These are phyloP conservation scores for Scedosporium minutisporum DNA, from an alignment of 2,329 filamentous ascomycete genomes.

Conservation along the genomic window DNA sequence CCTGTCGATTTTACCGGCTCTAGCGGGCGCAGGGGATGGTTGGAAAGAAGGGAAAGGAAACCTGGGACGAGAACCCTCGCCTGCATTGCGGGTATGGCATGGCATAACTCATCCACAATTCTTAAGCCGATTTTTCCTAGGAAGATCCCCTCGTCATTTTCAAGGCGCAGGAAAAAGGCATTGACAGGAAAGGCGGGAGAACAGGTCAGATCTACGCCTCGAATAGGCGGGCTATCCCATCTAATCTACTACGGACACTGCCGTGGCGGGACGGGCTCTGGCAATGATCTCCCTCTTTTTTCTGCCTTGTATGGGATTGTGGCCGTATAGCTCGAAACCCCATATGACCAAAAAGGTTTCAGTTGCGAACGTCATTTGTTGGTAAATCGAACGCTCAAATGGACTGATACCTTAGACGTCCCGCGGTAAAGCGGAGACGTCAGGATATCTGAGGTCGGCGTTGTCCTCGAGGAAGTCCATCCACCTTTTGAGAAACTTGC, in stretches of 20 bases:
- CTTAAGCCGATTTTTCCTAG: background rate
- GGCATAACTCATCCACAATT: background rate
- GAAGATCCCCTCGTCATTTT: background rate
- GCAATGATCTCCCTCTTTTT: background rate
- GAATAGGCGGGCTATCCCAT: too few species aligned
- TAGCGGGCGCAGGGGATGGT: background rate
- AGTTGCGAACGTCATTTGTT: background rate
- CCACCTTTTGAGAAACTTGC: slow-evolving; percentile 78
- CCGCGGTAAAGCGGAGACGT: slow-evolving; percentile 35
- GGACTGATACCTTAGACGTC: background rate
- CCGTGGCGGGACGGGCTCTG: background rate
- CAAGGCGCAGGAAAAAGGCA: background rate
- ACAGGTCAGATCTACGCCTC: background rate
- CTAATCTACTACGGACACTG: too few species aligned
- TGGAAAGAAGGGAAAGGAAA: background rate
- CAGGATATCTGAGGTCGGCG: slow-evolving; percentile 82
- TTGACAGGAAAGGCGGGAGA: background rate
- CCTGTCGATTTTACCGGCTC: background rate
- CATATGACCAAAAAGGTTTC: background rate
- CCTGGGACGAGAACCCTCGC: background rate
- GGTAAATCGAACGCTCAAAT: background rate
- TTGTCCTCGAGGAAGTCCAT: slow-evolving; percentile 86
- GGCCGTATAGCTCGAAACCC: background rate
- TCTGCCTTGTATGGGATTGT: background rate
- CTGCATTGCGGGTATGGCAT: background rate